Evolutionary conservation across 331 rosid species (phyloP).

Genomic region (Malus hybrid): DNA sequence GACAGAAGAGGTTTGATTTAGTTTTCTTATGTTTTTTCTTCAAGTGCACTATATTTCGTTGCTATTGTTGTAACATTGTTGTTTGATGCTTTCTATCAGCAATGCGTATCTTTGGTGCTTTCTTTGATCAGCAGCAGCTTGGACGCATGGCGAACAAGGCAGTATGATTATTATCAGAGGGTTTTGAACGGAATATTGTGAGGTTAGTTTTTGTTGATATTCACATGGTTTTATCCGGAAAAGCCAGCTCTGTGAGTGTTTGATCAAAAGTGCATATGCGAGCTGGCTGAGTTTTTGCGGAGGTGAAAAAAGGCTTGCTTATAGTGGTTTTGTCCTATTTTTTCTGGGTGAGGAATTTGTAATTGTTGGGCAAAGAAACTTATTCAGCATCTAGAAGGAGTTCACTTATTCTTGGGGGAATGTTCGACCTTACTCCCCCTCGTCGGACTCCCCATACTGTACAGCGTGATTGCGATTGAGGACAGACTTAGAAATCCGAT

Average conservation of each 20-base stretch:
- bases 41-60: not conserved
- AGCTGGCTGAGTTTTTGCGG: conserved; percentile 26
- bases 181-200: conserved; percentile 96
- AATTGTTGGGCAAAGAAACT: conserved; percentile 17
- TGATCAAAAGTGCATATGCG: conserved; percentile 12
- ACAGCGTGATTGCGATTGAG: conserved; percentile 31
- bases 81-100: conserved; percentile 35
- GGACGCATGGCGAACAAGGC: conserved; percentile 98
- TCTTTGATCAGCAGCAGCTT: conserved; percentile 92
- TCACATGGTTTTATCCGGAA: conserved; percentile 27
- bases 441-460: conserved; percentile 26
- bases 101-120: conserved; percentile 95
- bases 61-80: conserved; percentile 13
- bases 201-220: conserved; percentile 26
- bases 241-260: conserved; percentile 24
- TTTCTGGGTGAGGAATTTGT: conserved; percentile 32
- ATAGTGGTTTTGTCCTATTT: conserved; percentile 25
- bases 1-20: conserved; percentile 81
- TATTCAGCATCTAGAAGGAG: conserved; percentile 13
- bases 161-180: conserved; percentile 93
- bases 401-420: conserved; percentile 17
- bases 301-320: conserved; percentile 20
- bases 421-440: conserved; percentile 24
- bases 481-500: conserved; percentile 8
- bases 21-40: not conserved